phyloP scores from a whole-genome alignment of 306 rosid species.

The Luffa acutangula region DNA sequence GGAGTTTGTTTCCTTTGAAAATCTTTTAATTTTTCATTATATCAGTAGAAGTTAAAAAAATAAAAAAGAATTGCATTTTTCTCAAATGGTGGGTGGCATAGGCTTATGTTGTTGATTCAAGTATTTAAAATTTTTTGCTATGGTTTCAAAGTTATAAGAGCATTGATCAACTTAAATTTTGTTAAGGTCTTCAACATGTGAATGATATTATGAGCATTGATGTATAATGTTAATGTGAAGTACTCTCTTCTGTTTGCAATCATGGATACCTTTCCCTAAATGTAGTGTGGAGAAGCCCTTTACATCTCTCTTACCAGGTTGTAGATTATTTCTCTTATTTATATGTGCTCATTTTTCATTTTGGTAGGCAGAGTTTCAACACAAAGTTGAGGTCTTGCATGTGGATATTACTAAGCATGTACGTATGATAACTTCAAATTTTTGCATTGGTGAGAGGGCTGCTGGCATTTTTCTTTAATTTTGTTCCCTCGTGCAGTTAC shows the following conservation, averaged over 20 bases:
- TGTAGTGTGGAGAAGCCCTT: not conserved
- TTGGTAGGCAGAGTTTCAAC: constrained; percentile 68
- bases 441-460: not conserved
- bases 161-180: not conserved
- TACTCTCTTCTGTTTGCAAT: not conserved
- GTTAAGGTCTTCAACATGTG: not conserved
- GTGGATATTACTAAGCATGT: constrained; percentile 76
- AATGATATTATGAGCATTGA: not conserved
- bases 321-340: constrained; percentile 1
- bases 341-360: constrained; percentile 10
- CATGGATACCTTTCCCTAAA: not conserved
- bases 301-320: not conserved
- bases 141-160: not conserved
- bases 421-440: constrained; percentile 19
- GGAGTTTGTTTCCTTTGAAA: no score
- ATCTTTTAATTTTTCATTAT: no score
- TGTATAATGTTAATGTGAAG: not conserved
- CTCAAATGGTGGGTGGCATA: not conserved
- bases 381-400: constrained; percentile 54
- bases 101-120: not conserved
- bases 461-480: not conserved
- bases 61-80: not conserved
- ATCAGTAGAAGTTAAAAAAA: no score
- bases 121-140: not conserved
- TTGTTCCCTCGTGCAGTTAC: not conserved